Conservation (phyloP, 192 early-diverging fungal species). For the Jimgerdemannia flammicorona region DNA sequence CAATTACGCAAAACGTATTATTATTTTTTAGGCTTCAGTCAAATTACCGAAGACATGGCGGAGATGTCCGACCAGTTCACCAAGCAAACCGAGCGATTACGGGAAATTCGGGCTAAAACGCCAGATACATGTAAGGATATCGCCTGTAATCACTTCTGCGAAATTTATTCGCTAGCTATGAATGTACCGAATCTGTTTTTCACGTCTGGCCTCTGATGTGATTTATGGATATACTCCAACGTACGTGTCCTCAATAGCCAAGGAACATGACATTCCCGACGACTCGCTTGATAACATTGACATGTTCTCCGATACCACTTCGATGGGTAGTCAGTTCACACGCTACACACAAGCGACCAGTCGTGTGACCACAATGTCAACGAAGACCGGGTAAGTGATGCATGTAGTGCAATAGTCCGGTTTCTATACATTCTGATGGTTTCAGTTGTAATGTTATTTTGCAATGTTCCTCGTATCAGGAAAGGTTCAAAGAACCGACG, state of each 20-base stretch:
- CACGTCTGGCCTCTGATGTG: not conserved
- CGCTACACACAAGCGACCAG: slow-evolving; percentile 67
- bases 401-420: not conserved
- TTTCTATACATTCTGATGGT: not conserved
- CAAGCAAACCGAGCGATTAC: slow-evolving; percentile 55
- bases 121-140: slow-evolving; percentile 33
- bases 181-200: too few species aligned
- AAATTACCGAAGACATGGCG: slow-evolving; percentile 59
- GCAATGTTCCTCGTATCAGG: slow-evolving; percentile 19
- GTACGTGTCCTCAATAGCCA: not conserved
- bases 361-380: slow-evolving; percentile 54
- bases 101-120: slow-evolving; percentile 53
- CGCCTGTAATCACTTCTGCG: slow-evolving; percentile 1
- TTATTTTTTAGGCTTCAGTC: slow-evolving; percentile 28
- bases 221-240: not conserved
- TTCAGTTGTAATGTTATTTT: not conserved
- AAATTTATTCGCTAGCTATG: slow-evolving; percentile 18
- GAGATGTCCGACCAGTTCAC: slow-evolving; percentile 60
- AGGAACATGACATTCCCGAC: slow-evolving; percentile 28
- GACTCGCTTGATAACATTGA: slow-evolving; percentile 84
- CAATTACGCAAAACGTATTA: too few species aligned
- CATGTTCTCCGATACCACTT: slow-evolving; percentile 93
- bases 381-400: slow-evolving; percentile 17
- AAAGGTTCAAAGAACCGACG: slow-evolving; percentile 70
- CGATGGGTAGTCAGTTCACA: slow-evolving; percentile 87